Conservation (phyloP, 345 rosid species). For the Brassica napus region Da-Ae NC_063434.1:30615001-30615500, state of each 20-base stretch:
- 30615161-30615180: slow-evolving; percentile 8
- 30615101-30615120: too few species aligned
- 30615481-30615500: slow-evolving; percentile 59
- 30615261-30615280: not conserved
- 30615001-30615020: too few species aligned
- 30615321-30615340: slow-evolving; percentile 38
- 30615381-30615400: not conserved
- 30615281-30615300: not conserved
- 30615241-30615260: not conserved
- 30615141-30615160: too few species aligned
- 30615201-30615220: not conserved
- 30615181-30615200: not conserved
- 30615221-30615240: slow-evolving; percentile 2
- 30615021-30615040: too few species aligned
- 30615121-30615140: too few species aligned
- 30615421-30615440: too few species aligned
- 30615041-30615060: too few species aligned
- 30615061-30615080: too few species aligned
- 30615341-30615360: slow-evolving; percentile 45
- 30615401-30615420: not conserved
- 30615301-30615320: not conserved
- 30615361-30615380: slow-evolving; percentile 30
- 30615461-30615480: slow-evolving; percentile 53
- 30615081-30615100: too few species aligned
- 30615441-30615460: not conserved